Evolutionary conservation across 768 basidiomycete species (phyloP).

Genomic region (Tylopilus plumbeoviolaceoides): DNA sequence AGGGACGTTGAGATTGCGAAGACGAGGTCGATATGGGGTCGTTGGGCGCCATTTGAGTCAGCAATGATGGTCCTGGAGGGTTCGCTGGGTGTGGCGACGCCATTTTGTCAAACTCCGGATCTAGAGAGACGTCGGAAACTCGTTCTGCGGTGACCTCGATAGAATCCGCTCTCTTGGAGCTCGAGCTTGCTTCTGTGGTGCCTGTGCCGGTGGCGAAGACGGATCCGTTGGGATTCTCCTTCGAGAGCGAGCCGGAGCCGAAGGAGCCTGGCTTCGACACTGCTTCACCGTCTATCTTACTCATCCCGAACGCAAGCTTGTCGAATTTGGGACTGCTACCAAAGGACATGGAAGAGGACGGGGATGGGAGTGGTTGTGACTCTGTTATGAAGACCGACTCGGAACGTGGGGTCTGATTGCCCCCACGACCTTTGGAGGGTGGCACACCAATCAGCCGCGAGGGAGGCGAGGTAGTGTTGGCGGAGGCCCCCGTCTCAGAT

Average conservation of each 20-base stretch:
- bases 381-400: constrained; percentile 86
- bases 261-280: constrained; percentile 34
- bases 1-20: constrained; percentile 27
- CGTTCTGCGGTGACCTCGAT: constrained; percentile 47
- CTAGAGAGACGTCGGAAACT: constrained; percentile 46
- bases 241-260: constrained; percentile 22
- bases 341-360: constrained; percentile 70
- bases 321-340: constrained; percentile 72
- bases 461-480: constrained; percentile 30
- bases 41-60: constrained; percentile 64
- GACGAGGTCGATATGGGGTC: constrained; percentile 18
- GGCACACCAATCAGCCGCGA: constrained; percentile 89
- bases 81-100: constrained; percentile 33
- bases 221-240: constrained; percentile 23
- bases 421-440: constrained; percentile 87
- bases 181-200: constrained; percentile 9
- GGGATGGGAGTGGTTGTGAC: constrained; percentile 89
- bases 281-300: constrained; percentile 64
- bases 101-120: constrained; percentile 39
- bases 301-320: constrained; percentile 91
- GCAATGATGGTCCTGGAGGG: constrained; percentile 60
- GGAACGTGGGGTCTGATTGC: constrained; percentile 90
- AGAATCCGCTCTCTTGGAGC: constrained; percentile 30
- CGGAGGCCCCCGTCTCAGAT: constrained; percentile 60
- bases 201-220: constrained; percentile 4